A percentile compares a stretch with the other conserved stretches of the same genome.
Conservation (phyloP, 345 rosid genomes). For the Chamaenerion angustifolium region DNA sequence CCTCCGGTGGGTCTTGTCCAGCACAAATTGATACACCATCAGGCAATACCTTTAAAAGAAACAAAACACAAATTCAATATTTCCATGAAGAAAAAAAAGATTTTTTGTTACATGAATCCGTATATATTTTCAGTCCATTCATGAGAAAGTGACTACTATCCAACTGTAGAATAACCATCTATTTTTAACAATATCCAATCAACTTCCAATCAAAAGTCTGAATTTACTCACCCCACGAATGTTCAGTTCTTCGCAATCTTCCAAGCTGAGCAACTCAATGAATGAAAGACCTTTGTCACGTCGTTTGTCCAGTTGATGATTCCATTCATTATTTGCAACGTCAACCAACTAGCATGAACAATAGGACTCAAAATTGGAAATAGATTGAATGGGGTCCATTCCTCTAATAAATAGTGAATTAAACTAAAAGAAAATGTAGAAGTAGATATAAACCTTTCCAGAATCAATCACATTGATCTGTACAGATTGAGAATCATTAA, state of each 20-base stretch:
- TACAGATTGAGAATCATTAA: conserved; percentile 28
- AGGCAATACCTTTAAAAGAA: conserved; percentile 42
- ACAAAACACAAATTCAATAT: neutral
- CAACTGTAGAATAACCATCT: no score
- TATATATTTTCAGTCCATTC: neutral
- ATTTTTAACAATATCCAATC: neutral
- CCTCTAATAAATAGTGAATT: no score
- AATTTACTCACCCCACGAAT: conserved; percentile 40
- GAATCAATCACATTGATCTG: conserved; percentile 47
- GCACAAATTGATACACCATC: conserved; percentile 19
- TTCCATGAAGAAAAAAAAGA: neutral
- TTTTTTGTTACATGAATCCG: neutral
- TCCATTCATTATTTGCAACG: conserved; percentile 33
- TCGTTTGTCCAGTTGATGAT: conserved; percentile 26
- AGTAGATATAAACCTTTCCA: conserved; percentile 31
- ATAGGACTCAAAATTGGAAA: neutral
- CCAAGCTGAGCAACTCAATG: conserved; percentile 43
- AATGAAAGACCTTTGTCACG: conserved; percentile 33
- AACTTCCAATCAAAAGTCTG: neutral
- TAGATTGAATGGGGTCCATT: no score
- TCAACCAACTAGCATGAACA: conserved; percentile 8
- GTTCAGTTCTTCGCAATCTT: conserved; percentile 32
- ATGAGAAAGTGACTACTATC: neutral
- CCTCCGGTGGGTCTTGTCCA: conserved; percentile 32
- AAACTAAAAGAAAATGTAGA: neutral